Evolutionary conservation across 176 grass and related monocot genomes (phyloP), one percentile per base, ranked within the genome.

Genomic region (Eleusine coracana): DNA sequence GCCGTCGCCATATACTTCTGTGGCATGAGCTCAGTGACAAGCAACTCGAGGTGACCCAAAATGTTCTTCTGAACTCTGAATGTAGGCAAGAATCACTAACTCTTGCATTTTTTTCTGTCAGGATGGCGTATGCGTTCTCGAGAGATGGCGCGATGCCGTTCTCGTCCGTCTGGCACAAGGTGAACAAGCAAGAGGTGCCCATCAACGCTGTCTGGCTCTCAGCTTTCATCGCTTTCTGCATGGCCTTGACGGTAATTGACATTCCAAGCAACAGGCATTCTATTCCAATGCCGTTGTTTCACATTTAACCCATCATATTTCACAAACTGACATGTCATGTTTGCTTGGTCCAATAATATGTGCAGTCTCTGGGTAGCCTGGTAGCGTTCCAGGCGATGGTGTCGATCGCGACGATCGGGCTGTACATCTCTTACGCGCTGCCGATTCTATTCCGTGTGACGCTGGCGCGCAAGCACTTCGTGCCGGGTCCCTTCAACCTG

Each of bases 381-480:
- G 96, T 98, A 68, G 96, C 96, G 60, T 98, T 98, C 89, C 96
- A 95, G 87, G 96, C 96, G 40, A 98, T 98, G 96, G 93, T 98
- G 77, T 98, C 96, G 18, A 95, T 98, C 71, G 93, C 96, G 3
- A 98, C 92, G 1, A 93, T 95, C 49, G 91, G 96, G 28, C 91
- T 98, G 18, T 95, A 98, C 83, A 93, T 95, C 59, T 75, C 96
- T 7, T 98, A 96, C 80, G 90, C 92, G 48, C 80, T 98, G 62
- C 96, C 96, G 6, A 98, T 95, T 85, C 87, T 98, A 76, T 93
- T 95, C 77, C 71, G 92, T 45, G 84, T 98, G 37, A 98, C 96
- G 42, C 80, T 98, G 65, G 91, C 89, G 23, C 84, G 96, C 7
- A 93, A 88, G 78, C 6, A 79, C 48, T 98, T 98, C 63, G 69